These are phyloP conservation scores for Colletotrichum tofieldiae DNA, from an alignment of 2,329 filamentous ascomycete genomes.

Conservation along the genomic window DNA sequence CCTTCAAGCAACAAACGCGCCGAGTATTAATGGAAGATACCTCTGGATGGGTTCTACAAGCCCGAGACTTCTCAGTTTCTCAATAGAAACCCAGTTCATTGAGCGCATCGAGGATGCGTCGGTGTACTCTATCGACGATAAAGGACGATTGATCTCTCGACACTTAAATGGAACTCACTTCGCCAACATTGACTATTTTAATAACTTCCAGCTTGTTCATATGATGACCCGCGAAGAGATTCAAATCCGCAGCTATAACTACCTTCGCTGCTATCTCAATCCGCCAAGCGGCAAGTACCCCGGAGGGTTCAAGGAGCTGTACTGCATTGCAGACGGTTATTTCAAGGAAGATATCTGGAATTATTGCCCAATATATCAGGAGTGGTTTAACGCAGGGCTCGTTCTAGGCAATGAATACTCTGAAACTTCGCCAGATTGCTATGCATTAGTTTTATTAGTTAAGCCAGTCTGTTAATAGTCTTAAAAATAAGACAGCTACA, in stretches of 20 bases:
- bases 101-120: neutral
- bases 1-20: constrained; percentile 1
- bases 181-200: constrained; percentile 8
- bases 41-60: neutral
- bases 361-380: too few species aligned
- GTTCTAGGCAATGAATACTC: too few species aligned
- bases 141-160: neutral
- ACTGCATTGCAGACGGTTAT: too few species aligned
- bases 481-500: too few species aligned
- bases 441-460: too few species aligned
- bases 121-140: neutral
- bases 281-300: too few species aligned
- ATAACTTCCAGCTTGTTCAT: neutral
- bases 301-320: too few species aligned
- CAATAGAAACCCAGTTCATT: neutral
- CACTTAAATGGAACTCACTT: constrained; percentile 9
- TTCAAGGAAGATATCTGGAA: too few species aligned
- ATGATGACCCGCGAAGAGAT: neutral
- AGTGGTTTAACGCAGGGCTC: too few species aligned
- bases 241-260: neutral
- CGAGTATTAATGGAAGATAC: neutral
- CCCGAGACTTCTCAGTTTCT: neutral
- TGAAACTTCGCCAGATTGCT: too few species aligned
- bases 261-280: neutral
- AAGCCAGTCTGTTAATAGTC: too few species aligned